These are phyloP conservation scores for Agroathelia rolfsii DNA, from an alignment of 1,284 basidiomycete genomes.

Conservation along the genomic window DNA sequence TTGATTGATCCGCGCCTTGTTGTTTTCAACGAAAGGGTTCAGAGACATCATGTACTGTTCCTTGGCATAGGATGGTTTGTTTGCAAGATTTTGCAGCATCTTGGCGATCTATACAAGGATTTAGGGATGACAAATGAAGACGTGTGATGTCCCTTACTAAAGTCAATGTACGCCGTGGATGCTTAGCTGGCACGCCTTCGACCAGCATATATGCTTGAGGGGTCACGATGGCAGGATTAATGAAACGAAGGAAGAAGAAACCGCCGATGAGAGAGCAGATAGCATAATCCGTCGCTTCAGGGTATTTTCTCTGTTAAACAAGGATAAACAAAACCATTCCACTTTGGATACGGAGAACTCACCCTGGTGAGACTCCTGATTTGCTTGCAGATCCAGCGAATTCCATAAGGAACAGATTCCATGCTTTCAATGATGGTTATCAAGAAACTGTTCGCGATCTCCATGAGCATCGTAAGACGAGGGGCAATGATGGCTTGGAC, in stretches of 20 bases:
- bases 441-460: slow-evolving; percentile 96
- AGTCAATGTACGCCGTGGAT: slow-evolving; percentile 91
- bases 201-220: slow-evolving; percentile 99
- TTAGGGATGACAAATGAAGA: slow-evolving; percentile 4
- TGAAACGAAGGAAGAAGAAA: slow-evolving; percentile 99
- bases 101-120: slow-evolving; percentile 75
- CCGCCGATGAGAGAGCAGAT: slow-evolving; percentile 98
- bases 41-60: slow-evolving; percentile 98
- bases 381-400: slow-evolving; percentile 99
- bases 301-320: slow-evolving; percentile 80
- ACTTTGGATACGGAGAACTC: slow-evolving; percentile 19
- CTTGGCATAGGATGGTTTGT: slow-evolving; percentile 97
- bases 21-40: slow-evolving; percentile 97
- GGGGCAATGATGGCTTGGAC: slow-evolving; percentile 97
- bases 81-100: slow-evolving; percentile 98
- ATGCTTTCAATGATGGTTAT: slow-evolving; percentile 97
- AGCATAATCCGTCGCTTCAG: slow-evolving; percentile 93
- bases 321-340: slow-evolving; percentile 6
- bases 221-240: slow-evolving; percentile 99
- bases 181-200: slow-evolving; percentile 93
- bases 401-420: slow-evolving; percentile 97
- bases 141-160: slow-evolving; percentile 45
- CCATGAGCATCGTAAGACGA: slow-evolving; percentile 95
- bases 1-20: slow-evolving; percentile 94
- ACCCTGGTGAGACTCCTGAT: slow-evolving; percentile 92